Conservation (phyloP, 2,329 filamentous ascomycete species). For the Penicillium sp. region DNA sequence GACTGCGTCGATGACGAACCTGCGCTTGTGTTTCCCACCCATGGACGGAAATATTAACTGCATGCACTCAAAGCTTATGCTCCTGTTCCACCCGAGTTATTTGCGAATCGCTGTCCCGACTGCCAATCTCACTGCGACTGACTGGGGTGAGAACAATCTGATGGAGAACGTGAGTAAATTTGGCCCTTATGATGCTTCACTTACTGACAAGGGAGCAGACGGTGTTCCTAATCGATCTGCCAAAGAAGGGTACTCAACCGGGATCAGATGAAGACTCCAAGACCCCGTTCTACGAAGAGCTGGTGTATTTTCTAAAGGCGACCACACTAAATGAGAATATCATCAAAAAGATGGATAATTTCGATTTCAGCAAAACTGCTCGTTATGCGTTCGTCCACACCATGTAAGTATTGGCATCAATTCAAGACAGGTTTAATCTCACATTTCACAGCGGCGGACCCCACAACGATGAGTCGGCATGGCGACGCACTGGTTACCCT, state of each 20-base stretch:
- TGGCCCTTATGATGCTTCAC: neutral
- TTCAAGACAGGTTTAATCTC: constrained; percentile 6
- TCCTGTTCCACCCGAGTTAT: constrained; percentile 73
- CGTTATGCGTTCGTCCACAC: constrained; percentile 79
- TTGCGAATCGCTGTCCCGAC: constrained; percentile 81
- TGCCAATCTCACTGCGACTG: constrained; percentile 79
- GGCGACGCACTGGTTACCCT: constrained; percentile 64
- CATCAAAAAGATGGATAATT: constrained; percentile 66
- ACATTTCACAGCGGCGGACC: constrained; percentile 52
- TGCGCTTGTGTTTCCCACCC: constrained; percentile 74
- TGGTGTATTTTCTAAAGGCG: constrained; percentile 68
- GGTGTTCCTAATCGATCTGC: constrained; percentile 90
- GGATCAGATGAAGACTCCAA: constrained; percentile 23
- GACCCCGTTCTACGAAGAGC: constrained; percentile 65
- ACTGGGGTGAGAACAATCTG: constrained; percentile 76
- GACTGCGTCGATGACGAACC: constrained; percentile 46
- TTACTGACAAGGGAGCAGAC: constrained; percentile 49
- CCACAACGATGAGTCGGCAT: constrained; percentile 48
- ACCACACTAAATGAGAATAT: constrained; percentile 65
- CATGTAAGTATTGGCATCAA: constrained; percentile 58
- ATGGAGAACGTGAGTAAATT: constrained; percentile 72
- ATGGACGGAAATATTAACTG: constrained; percentile 69
- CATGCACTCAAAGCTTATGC: constrained; percentile 94
- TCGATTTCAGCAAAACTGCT: constrained; percentile 75
- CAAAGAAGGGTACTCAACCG: constrained; percentile 42